Percentiles rank a stretch among this genome's conserved stretches.
Evolutionary conservation across 2,329 filamentous ascomycete genomes (phyloP).

Genomic region (Fusarium palustre): DNA sequence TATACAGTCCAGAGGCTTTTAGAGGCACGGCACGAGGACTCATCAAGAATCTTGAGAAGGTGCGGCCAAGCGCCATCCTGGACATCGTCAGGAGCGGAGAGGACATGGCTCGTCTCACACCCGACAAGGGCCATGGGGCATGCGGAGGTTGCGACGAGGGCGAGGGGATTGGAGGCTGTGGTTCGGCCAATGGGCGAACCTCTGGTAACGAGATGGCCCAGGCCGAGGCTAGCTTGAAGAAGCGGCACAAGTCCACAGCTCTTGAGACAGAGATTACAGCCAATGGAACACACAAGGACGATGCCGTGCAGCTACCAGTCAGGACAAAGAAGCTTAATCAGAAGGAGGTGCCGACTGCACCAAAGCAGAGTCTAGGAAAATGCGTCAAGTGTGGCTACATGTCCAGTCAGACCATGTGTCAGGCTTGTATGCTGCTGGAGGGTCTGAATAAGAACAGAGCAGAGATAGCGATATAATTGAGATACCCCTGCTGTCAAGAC

Average conservation of each 20-base stretch:
- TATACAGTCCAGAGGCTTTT: conserved; percentile 98
- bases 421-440: conserved; percentile 91
- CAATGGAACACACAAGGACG: conserved; percentile 41
- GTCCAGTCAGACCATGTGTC: conserved; percentile 92
- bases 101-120: conserved; percentile 86
- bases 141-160: conserved; percentile 55
- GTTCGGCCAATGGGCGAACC: conserved; percentile 70
- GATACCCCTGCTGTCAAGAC: conserved; percentile 16
- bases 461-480: conserved; percentile 64
- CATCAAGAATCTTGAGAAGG: conserved; percentile 94
- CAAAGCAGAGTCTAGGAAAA: conserved; percentile 81
- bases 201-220: conserved; percentile 82
- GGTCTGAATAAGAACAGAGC: conserved; percentile 85
- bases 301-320: conserved; percentile 52
- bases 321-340: conserved; percentile 46
- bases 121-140: conserved; percentile 53
- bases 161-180: conserved; percentile 74
- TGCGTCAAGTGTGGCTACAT: conserved; percentile 94
- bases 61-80: conserved; percentile 91
- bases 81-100: conserved; percentile 96
- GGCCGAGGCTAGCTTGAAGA: conserved; percentile 71
- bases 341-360: conserved; percentile 47
- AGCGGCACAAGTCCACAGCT: conserved; percentile 30
- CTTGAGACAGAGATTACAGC: conserved; percentile 52
- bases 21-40: conserved; percentile 89